Base-by-base conservation (phyloP, 2,329 filamentous ascomycete species). In the Cytospora mali region DNA sequence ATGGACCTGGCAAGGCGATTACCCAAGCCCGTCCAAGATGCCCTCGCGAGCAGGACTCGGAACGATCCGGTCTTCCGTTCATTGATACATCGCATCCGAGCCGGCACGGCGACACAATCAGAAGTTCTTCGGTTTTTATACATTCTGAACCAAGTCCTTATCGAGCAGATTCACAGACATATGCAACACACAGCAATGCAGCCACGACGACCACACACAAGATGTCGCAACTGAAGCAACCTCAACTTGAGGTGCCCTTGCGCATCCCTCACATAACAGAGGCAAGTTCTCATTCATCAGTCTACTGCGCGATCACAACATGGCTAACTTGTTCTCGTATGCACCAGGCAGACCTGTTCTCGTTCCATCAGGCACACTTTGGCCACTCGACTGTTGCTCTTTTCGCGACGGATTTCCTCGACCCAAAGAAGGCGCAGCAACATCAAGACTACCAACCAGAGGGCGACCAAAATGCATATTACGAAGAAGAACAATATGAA, bases 361-460 rank as follows among this genome's bases (percentile, higher is more conserved):
- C 76, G 29, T 90, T 90, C 69, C 82, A 87, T 66, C 74, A 81
- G 49, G 73, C 79, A 21, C 88, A 91, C 69, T 91, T 91, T 72
- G 80, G 80, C 13, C 61, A 68, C 35, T 67, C 74, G 52, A 79
- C 82, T 29, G 65, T 82, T 21, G 69, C 74, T n/a, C 72, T 77
- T 25, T 87, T 86, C 67, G 71, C 74, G 16, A 62, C 72, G 13
- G 75, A 79, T 9, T 84, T 86, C 68, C 71, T 81, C 58, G 71
- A 70, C 14, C 75, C 75, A 2, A 65, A 55, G 51, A 52, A 67
- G 52, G 55, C 70, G 14, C 58, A 71, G 21, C 42, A 65, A 11
- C 67, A 70, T 39, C 64, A 71, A 29, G 66, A 71, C 1, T 50
- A 68, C 13, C 63, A 68, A 21, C 68, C 75, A 42, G 71, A 75